Conservation (phyloP, 2,329 filamentous ascomycete species). For the Rachicladosporium sp. region DNA sequence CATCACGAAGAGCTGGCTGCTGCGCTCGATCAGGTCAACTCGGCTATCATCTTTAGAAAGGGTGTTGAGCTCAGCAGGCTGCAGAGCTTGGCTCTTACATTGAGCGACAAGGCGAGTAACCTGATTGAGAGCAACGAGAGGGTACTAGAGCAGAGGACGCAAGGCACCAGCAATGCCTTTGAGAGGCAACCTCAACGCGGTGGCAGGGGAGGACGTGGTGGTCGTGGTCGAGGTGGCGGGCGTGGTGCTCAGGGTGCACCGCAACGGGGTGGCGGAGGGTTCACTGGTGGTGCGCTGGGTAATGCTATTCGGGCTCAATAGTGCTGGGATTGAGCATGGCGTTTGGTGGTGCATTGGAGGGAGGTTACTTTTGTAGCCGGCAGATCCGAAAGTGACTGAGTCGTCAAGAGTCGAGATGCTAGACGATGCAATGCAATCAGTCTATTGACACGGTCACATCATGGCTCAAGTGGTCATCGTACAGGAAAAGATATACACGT, state of each 20-base stretch:
- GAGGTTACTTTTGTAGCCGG: no score
- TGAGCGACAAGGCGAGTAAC: constrained; percentile 90
- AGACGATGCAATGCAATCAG: no score
- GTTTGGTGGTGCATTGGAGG: no score
- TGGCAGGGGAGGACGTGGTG: constrained; percentile 45
- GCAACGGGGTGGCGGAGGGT: constrained; percentile 65
- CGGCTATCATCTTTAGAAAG: constrained; percentile 97
- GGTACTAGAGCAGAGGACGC: constrained; percentile 90
- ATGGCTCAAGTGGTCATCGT: no score
- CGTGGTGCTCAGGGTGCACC: constrained; percentile 42
- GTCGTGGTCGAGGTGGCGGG: constrained; percentile 46
- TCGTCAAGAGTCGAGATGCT: no score
- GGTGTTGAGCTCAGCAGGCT: constrained; percentile 93
- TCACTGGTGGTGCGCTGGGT: constrained; percentile 69
- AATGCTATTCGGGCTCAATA: constrained; percentile 38
- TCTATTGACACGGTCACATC: no score
- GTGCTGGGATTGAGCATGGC: background rate
- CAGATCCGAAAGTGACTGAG: no score
- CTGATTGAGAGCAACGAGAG: constrained; percentile 97
- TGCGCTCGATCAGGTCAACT: constrained; percentile 93
- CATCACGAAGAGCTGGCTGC: constrained; percentile 95
- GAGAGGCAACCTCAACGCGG: constrained; percentile 74
- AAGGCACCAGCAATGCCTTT: constrained; percentile 90
- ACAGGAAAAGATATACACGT: no score
- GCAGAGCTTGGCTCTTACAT: constrained; percentile 84